These are phyloP conservation scores for Trematosphaeria pertusa DNA, from an alignment of 2,329 filamentous ascomycete genomes.

Conservation along the genomic window DNA sequence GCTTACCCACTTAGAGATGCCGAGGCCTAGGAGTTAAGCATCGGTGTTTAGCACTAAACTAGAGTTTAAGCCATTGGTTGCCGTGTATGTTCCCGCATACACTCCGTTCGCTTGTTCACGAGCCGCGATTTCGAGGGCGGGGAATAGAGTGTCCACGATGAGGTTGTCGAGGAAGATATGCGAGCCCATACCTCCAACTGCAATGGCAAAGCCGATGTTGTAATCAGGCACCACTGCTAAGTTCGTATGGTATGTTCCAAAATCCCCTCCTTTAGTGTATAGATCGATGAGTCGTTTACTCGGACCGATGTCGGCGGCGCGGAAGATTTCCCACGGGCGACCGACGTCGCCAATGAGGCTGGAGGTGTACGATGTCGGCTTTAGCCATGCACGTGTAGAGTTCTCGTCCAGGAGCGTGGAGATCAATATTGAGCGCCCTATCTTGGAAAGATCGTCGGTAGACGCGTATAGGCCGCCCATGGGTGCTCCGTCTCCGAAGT, in stretches of 20 bases:
- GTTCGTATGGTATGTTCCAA: conserved; percentile 49
- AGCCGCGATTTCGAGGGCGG: conserved; percentile 32
- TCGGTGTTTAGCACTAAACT: too few relatives aligned
- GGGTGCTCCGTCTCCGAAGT: conserved; percentile 9
- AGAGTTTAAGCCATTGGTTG: conserved; percentile 29
- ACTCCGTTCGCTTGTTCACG: conserved; percentile 30
- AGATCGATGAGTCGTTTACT: conserved; percentile 33
- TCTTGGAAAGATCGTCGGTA: conserved; percentile 43
- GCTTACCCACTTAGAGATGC: too few relatives aligned
- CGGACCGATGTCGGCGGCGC: conserved; percentile 21
- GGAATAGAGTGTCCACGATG: conserved; percentile 22
- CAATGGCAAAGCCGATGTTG: conserved; percentile 51
- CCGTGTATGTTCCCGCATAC: conserved; percentile 35
- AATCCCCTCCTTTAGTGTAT: conserved; percentile 53
- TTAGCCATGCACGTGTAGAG: conserved; percentile 51
- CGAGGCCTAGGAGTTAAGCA: too few relatives aligned
- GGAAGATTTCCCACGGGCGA: conserved; percentile 49
- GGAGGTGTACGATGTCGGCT: conserved; percentile 49
- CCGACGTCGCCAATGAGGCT: conserved; percentile 44
- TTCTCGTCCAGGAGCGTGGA: conserved; percentile 43
- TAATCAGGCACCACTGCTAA: conserved; percentile 54
- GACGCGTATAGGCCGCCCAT: conserved; percentile 45
- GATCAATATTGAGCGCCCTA: conserved; percentile 50
- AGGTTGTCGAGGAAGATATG: conserved; percentile 9
- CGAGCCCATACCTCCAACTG: conserved; percentile 35